These are phyloP conservation scores for Aspergillus diversus DNA, from an alignment of 495 filamentous ascomycete genomes.

Conservation along the genomic window DNA sequence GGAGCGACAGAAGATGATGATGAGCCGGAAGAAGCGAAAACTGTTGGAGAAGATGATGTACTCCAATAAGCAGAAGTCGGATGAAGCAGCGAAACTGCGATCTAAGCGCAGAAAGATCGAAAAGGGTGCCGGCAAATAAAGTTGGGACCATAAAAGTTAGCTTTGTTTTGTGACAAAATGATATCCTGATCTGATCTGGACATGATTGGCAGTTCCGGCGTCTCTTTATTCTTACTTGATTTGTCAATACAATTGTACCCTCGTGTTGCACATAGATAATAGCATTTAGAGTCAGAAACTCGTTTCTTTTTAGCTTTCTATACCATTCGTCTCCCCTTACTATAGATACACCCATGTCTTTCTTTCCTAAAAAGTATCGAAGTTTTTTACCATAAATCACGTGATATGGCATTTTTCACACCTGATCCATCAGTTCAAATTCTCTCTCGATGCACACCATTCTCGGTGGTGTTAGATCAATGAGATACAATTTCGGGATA, in stretches of 20 bases:
- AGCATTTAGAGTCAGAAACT: neutral
- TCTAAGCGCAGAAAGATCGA: slow-evolving; percentile 89
- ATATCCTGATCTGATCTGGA: slow-evolving; percentile 32
- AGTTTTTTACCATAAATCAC: neutral
- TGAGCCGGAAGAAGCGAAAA: slow-evolving; percentile 89
- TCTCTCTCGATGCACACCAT: neutral
- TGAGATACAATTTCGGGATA: neutral
- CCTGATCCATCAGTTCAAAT: neutral
- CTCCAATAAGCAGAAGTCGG: slow-evolving; percentile 81
- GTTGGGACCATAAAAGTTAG: slow-evolving; percentile 25
- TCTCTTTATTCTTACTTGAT: slow-evolving; percentile 19
- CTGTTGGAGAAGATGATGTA: slow-evolving; percentile 90
- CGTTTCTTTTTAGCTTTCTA: neutral
- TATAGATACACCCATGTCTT: neutral
- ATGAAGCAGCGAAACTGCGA: slow-evolving; percentile 72
- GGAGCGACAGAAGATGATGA: slow-evolving; percentile 89
- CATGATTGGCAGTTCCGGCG: slow-evolving; percentile 22
- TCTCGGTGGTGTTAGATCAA: neutral
- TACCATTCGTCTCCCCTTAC: neutral
- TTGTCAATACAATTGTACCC: slow-evolving; percentile 13
- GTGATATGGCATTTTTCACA: neutral
- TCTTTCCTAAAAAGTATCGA: neutral
- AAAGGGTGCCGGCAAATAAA: slow-evolving; percentile 54
- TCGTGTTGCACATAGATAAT: slow-evolving; percentile 9
- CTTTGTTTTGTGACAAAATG: slow-evolving; percentile 26